Evolutionary conservation across 129 eudicot genomes (phyloP), one percentile per base, ranked within the genome.

Genomic region (Chrysanthemum makinoi): DNA sequence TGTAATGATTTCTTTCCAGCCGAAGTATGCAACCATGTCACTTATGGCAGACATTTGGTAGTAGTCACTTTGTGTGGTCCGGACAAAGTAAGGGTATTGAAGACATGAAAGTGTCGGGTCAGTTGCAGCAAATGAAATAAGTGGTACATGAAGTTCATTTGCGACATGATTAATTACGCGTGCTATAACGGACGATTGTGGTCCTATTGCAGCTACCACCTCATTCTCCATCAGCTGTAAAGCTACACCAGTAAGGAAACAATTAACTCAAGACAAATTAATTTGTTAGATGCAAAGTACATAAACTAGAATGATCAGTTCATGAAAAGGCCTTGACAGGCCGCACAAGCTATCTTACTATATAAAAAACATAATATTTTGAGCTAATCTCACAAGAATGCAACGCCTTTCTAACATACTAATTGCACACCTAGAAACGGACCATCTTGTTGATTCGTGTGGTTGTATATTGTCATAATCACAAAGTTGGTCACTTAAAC

Each of bases 121-220:
- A 3, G 97, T 91, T 2, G 95, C 97, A 8, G 74, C 88, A 52
- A 91, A 85, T 2, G 97, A 88, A 72, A 91, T 78, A 54, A 87
- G 83, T 16, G 97, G 95, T 28, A 91, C 86, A 9, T 78, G 89
- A 73, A 91, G 91, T 79, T 87, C 97, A 44, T 78, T 82, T n/a
- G 73, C 80, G 2, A 88, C 78, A 62, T 80, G 81, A 28, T 95
- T 83, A 52, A 88, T 88, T n/a, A 66, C 60, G 55, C 84, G 97
- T 11, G 95, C 91, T 69, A 88, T 91, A 56, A 94, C 92, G 1
- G 97, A 91, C 13, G 97, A 85, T 47, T 91, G 92, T 65, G 97
- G 97, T 7, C 97, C 97, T 15, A 91, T 80, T 64, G 77, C 84
- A 63, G 86, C 89, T 52, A 89, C 83, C 47, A 91, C 88, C 14